Evolutionary conservation across 129 eudicot genomes (phyloP), one percentile per base, ranked within the genome.

Genomic region (Solidago caesia): DNA sequence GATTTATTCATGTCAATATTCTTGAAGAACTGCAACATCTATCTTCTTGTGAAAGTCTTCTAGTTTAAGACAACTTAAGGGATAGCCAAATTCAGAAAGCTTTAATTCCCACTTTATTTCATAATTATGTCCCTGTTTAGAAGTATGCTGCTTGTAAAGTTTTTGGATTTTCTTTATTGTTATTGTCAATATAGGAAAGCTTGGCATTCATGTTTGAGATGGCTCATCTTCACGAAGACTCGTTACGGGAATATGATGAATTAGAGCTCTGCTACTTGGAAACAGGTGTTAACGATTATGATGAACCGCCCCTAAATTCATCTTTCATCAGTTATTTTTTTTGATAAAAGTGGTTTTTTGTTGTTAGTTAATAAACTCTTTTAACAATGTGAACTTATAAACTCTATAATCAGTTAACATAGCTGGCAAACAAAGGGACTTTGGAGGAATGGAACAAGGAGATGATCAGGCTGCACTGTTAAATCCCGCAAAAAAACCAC

Each of bases 171-270:
- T 33, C 46, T 72, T 42, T 57, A 12, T 25, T 66, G 59, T 43
- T 43, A 7, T 5, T 74, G 15, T 74, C 4, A 75, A 79, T 55
- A 44, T 82, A 94, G 99, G 99, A 94, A 87, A 94, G 99, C 79
- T 72, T 94, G 91, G 99, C 99, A 57, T 94, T 88, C 74, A 94
- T 94, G 97, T 94, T 94, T 84, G 99, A 94, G 84, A 85, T 94
- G 86, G 91, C 97, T 83, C 91, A 94, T 87, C 97, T 94, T 45
- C 93, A 94, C 77, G 99, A 94, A 78, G 99, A 94, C 80, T 87
- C 99, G 14, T 83, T 94, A 70, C 96, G 99, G 77, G 99, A 94
- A 83, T 94, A 94, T 74, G 99, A 94, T 81, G 99, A 94, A 80
- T 87, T 94, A 39, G 99, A 94, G 82, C 97, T 94, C 84, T 94